Evolutionary conservation across 1,139 yeast genomes (phyloP).

Genomic region (Eremothecium cymbalariae): DNA sequence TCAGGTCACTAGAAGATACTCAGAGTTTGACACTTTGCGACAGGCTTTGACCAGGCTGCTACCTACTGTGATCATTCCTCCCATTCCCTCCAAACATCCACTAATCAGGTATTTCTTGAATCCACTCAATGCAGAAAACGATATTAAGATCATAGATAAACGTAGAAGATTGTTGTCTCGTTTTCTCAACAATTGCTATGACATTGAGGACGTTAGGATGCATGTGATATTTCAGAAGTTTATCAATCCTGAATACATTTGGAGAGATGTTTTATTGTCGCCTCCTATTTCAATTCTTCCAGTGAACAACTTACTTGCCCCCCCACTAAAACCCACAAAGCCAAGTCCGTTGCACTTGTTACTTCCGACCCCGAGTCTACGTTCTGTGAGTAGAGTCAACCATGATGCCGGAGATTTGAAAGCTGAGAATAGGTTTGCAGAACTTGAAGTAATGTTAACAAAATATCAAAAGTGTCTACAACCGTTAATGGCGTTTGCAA

Average conservation of each 20-base stretch:
- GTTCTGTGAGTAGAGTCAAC: slow-evolving; percentile 3
- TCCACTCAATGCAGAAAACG: slow-evolving; percentile 52
- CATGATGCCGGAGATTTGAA: slow-evolving; percentile 11
- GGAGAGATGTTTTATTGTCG: slow-evolving; percentile 49
- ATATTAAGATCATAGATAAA: slow-evolving; percentile 43
- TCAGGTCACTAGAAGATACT: slow-evolving; percentile 73
- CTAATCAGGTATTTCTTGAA: slow-evolving; percentile 36
- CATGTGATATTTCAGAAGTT: slow-evolving; percentile 67
- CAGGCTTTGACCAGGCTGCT: slow-evolving; percentile 59
- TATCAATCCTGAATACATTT: slow-evolving; percentile 74
- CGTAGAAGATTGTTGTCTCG: slow-evolving; percentile 71
- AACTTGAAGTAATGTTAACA: slow-evolving; percentile 44
- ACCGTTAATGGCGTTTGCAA: slow-evolving; percentile 46
- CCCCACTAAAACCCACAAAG: slow-evolving; percentile 46
- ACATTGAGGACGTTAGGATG: slow-evolving; percentile 42
- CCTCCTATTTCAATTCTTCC: slow-evolving; percentile 55
- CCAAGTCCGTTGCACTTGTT: slow-evolving; percentile 56
- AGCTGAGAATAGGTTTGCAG: slow-evolving; percentile 36
- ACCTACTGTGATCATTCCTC: slow-evolving; percentile 86
- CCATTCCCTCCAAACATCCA: slow-evolving; percentile 88
- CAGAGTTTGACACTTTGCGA: slow-evolving; percentile 82
- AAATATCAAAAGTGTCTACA: slow-evolving; percentile 58
- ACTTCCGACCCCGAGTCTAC: slow-evolving; percentile 45
- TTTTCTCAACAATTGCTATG: slow-evolving; percentile 69
- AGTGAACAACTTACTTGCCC: slow-evolving; percentile 45